Base-by-base conservation (phyloP, 495 filamentous ascomycete species). In the Clohesyomyces aquaticus region DNA sequence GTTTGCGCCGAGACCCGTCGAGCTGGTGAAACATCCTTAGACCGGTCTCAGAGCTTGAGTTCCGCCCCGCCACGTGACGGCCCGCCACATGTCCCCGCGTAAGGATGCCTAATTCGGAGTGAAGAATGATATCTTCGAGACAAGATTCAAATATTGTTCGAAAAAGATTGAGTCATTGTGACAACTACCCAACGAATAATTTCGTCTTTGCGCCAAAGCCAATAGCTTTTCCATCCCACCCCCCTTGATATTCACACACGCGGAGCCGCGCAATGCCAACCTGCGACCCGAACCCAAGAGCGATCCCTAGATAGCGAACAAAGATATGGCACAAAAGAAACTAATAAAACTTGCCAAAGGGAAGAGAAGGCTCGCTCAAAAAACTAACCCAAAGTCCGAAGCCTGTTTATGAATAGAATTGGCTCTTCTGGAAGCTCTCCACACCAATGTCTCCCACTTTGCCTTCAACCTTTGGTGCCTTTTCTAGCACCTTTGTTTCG, bases 401-500 rank as follows among this genome's bases (percentile, higher is more conserved):
- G n/a, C n/a, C n/a, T n/a, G 32, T 14, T 73, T 59, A 87, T n/a
- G 85, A 86, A 76, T 90, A 89, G 75, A 96, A 96, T 45, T 89
- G 87, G 58, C 89, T 90, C 79, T 93, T 93, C 73, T 95, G 90
- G 76, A 96, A 95, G 72, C 88, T 92, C 75, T 96, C 91, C 3
- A 87, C 84, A 26, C 83, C 85, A 41, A 94, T 88, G 72, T 95
- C 73, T 0, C 63, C 72, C 27, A 60, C 63, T 69, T 77, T 74
- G 4, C 73, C 73, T 29, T 68, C 62, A 22, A 74, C 55, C 59
- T 64, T 54, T 23, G 70, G 71, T 26, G 68, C 63, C 72, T 88
- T 88, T 66, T 84, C 82, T 8, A 80, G 79, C 48, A 82, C 83
- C 55, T 83, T 78, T 32, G 85, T 81, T 51, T 75, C 75, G 0